Evolutionary conservation across 2,329 filamentous ascomycete species (phyloP), one percentile per base, ranked within the genome.

Genomic region (Ascochyta fabae): DNA sequence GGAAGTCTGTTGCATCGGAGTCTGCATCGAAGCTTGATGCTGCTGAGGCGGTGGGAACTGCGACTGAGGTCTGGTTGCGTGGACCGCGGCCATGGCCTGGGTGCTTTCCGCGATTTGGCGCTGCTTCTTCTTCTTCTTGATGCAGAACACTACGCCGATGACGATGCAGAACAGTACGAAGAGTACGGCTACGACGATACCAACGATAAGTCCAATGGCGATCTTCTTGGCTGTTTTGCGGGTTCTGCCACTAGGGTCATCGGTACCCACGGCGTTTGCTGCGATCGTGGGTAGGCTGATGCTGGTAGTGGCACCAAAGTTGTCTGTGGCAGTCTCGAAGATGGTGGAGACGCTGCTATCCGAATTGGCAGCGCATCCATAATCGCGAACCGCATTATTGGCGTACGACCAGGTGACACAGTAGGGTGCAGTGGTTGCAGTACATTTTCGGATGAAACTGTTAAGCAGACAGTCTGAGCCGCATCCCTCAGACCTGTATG

Each of bases 391-490:
- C 0, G 58, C 47, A 26, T 66, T 59, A 15, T 34, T 46, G 3
- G 66, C 56, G 52, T 69, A 72, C 6, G 62, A 66, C 68, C 68
- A 71, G 13, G 69, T 68, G 6, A 67, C 59, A 49, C 69, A 72
- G 58, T 65, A 70, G 5, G 65, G 68, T 1, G 53, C 27, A 2
- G 41, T 29, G 1, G 35, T 22, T 23, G 62, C 46, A 3, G 67
- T 62, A 42, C 69, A 71, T 34, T 70, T 70, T 9, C 59, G 55
- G 13, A 69, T 44, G 45, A 69, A 68, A n/a, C 51, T 52, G 38
- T 72, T 61, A 15, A 44, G 16, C 16, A 56, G 19, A 47, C 69
- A 72, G 38, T 45, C 51, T 3, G 52, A 26, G 16, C 54, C 59
- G 38, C 67, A 71, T 26, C 39, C 35, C 6, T 58, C 56, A 15